Evolutionary conservation across 345 rosid genomes (phyloP).

Genomic region (Acer saccharum): DNA sequence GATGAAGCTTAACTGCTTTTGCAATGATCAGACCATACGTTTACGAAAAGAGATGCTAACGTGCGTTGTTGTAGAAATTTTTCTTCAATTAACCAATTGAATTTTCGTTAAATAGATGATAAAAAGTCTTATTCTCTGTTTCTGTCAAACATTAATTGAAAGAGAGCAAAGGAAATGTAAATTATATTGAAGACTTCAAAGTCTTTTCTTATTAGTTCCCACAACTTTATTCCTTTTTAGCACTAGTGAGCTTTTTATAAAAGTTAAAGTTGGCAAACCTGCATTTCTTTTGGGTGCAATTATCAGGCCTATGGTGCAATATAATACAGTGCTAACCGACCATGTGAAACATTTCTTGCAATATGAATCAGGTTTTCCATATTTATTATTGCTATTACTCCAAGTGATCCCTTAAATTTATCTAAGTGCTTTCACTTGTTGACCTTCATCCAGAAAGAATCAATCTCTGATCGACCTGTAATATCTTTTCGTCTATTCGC

Average conservation of each 20-base stretch:
- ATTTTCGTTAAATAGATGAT: not conserved
- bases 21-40: not conserved
- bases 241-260: not conserved
- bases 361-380: not conserved
- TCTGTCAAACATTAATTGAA: not conserved
- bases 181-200: not conserved
- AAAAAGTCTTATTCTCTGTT: not conserved
- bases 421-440: not conserved
- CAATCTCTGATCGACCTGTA: not conserved
- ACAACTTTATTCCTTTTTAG: not conserved
- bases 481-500: not conserved
- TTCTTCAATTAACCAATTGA: not conserved
- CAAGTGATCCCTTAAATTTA: constrained; percentile 1
- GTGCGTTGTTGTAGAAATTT: not conserved
- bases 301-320: not conserved
- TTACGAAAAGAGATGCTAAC: constrained; percentile 14
- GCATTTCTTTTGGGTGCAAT: not conserved
- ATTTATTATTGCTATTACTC: not conserved
- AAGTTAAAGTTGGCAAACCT: constrained; percentile 1
- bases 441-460: not conserved
- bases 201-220: not conserved
- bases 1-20: constrained; percentile 6
- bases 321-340: not conserved
- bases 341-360: not conserved
- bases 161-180: not conserved